A percentile compares a stretch with the other conserved stretches of the same genome.
Conservation (phyloP, 2,329 filamentous ascomycete genomes). For the Ceratocystis albifundus region DNA sequence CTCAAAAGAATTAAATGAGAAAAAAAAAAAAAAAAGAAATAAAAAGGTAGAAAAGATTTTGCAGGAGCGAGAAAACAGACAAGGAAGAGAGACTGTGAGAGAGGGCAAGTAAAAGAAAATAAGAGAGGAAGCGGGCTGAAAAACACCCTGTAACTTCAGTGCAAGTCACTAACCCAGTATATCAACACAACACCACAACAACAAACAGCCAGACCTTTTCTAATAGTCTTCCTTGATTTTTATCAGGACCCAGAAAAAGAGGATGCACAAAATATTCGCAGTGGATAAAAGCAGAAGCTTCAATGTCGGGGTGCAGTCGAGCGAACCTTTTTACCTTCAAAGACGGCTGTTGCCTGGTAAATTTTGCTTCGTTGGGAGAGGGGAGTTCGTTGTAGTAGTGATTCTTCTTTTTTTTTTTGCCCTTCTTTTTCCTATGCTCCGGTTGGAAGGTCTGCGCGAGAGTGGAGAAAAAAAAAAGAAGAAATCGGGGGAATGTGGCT, state of each 20-base stretch:
- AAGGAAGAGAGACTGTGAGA: neutral
- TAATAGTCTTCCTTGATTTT: too few species aligned
- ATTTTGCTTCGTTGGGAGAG: neutral
- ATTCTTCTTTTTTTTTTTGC: conserved; percentile 17
- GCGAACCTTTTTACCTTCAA: neutral
- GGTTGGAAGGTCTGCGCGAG: conserved; percentile 19
- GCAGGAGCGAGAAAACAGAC: neutral
- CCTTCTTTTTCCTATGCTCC: neutral
- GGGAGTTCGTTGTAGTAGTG: conserved; percentile 11
- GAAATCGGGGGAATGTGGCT: conserved; percentile 20
- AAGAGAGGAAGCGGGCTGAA: neutral
- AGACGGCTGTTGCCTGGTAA: neutral
- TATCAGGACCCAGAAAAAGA: neutral
- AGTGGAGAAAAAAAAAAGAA: conserved; percentile 21
- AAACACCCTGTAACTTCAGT: too few species aligned
- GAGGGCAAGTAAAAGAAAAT: neutral
- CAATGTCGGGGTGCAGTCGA: neutral
- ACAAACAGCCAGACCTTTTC: too few species aligned
- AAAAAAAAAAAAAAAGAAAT: neutral
- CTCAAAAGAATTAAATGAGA: neutral
- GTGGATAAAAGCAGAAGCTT: neutral
- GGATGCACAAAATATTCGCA: neutral
- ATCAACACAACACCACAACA: neutral
- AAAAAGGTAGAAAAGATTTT: neutral
- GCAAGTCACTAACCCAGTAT: neutral